Evolutionary conservation across 75 land plant genomes (phyloP).

Genomic region (Sequoia sempervirens): DNA sequence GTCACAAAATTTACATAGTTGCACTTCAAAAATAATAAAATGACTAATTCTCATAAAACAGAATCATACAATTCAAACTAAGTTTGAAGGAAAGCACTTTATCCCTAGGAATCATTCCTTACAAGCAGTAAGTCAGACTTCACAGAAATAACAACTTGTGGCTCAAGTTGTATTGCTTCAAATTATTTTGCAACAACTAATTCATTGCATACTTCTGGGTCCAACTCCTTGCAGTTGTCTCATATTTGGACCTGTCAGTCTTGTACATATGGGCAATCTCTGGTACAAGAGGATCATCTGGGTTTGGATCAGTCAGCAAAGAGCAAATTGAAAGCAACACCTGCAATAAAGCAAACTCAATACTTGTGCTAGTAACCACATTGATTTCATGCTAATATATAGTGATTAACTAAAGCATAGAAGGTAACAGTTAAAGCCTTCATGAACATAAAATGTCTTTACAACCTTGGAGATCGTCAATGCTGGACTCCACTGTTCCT

Average conservation of each 20-base stretch:
- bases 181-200: constrained; percentile 3
- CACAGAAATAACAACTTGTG: neutral
- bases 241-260: constrained; percentile 24
- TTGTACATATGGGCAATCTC: constrained; percentile 40
- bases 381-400: neutral
- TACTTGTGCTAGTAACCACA: neutral
- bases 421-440: neutral
- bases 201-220: constrained; percentile 45
- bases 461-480: constrained; percentile 43
- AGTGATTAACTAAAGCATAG: neutral
- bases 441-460: neutral
- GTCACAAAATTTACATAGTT: neutral
- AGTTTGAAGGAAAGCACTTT: neutral
- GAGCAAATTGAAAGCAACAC: constrained; percentile 39
- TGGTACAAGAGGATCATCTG: constrained; percentile 41
- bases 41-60: neutral
- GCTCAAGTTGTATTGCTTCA: neutral
- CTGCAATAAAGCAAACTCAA: constrained; percentile 10
- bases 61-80: neutral
- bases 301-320: constrained; percentile 36
- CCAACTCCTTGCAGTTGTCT: constrained; percentile 35
- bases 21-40: neutral
- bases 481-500: constrained; percentile 61
- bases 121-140: constrained; percentile 8
- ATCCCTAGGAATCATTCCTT: neutral